Evolutionary conservation across 2,329 filamentous ascomycete genomes (phyloP).

Genomic region (Aspergillus ochraceoroseus): DNA sequence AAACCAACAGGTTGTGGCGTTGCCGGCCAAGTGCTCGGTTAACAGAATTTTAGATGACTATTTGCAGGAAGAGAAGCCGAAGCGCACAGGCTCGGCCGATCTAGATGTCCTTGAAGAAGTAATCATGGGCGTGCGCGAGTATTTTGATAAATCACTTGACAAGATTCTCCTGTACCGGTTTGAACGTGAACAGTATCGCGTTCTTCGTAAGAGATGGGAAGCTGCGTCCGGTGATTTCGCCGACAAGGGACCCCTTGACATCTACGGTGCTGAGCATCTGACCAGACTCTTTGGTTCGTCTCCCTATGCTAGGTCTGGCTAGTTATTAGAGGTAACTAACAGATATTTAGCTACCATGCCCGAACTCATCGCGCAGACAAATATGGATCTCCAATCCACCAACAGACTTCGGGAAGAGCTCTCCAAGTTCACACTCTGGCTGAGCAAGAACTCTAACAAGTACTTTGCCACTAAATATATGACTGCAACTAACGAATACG

Average conservation of each 20-base stretch:
- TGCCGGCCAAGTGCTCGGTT: conserved; percentile 73
- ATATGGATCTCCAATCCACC: conserved; percentile 92
- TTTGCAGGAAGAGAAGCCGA: conserved; percentile 61
- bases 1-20: conserved; percentile 79
- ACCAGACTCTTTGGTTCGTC: conserved; percentile 77
- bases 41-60: conserved; percentile 77
- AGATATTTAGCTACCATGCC: conserved; percentile 70
- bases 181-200: conserved; percentile 81
- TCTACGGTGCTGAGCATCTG: conserved; percentile 91
- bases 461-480: conserved; percentile 61
- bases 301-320: background rate
- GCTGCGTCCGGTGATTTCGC: conserved; percentile 58
- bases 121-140: conserved; percentile 77
- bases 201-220: conserved; percentile 67
- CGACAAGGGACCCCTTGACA: conserved; percentile 68
- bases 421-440: conserved; percentile 77
- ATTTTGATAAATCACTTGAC: conserved; percentile 86
- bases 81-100: conserved; percentile 61
- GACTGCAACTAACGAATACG: conserved; percentile 39
- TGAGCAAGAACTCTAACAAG: conserved; percentile 67
- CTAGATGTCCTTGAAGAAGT: conserved; percentile 87
- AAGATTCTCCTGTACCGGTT: conserved; percentile 91
- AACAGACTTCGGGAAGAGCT: conserved; percentile 85
- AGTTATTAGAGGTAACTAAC: conserved; percentile 10
- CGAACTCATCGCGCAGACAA: conserved; percentile 92